These are phyloP conservation scores for Mycena rosella DNA, from an alignment of 768 basidiomycete species.

Conservation along the genomic window DNA sequence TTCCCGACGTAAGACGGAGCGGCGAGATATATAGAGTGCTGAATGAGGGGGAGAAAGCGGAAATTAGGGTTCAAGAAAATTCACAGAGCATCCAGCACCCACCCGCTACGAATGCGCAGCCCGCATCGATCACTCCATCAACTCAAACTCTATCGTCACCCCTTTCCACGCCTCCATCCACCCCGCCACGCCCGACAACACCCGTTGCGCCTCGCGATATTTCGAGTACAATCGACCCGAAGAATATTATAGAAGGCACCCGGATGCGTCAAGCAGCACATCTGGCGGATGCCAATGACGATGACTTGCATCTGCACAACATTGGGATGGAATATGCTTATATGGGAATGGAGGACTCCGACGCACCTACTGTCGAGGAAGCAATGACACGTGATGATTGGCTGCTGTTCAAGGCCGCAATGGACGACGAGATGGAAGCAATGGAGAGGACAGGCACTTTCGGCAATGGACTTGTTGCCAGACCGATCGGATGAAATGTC, in stretches of 20 bases:
- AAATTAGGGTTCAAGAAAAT: constrained; percentile 12
- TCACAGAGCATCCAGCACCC: constrained; percentile 30
- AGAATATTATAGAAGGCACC: too few species aligned
- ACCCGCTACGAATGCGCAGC: constrained; percentile 14
- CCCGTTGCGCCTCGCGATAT: constrained; percentile 22
- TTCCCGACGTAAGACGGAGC: too few species aligned
- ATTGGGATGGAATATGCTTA: constrained; percentile 11
- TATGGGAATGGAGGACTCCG: constrained; percentile 11
- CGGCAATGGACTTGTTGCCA: too few species aligned
- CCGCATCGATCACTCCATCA: background rate
- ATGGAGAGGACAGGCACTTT: too few species aligned
- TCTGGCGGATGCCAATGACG: background rate
- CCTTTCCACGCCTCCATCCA: constrained; percentile 22
- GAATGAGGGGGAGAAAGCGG: constrained; percentile 29
- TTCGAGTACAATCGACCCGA: constrained; percentile 17
- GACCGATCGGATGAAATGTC: too few species aligned
- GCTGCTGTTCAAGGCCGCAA: constrained; percentile 16
- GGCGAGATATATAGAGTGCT: too few species aligned
- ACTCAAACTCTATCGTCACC: constrained; percentile 9
- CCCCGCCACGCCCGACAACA: background rate
- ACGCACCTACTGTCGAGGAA: constrained; percentile 25
- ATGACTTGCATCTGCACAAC: background rate
- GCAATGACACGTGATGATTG: constrained; percentile 21
- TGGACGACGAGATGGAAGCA: constrained; percentile 23
- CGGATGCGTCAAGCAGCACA: constrained; percentile 18